Base-by-base conservation (phyloP, 306 rosid genomes). In the Medicago ruthenica region DNA sequence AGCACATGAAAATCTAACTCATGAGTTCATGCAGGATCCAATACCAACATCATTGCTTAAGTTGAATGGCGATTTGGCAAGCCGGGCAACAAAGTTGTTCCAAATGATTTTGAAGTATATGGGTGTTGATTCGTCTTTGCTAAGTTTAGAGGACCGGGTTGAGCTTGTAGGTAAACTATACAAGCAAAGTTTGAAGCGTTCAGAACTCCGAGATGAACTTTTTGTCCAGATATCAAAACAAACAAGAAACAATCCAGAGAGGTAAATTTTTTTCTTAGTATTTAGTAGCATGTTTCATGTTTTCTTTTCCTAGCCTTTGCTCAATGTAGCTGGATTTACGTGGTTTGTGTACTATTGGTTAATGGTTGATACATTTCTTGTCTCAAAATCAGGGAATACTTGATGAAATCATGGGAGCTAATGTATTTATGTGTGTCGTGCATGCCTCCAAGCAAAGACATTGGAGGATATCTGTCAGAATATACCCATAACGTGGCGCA, bases 371-470 rank as follows among this genome's bases (percentile, higher is more conserved):
- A 10, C 81, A 14, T 50, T 65, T 76, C 34, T 82, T 69, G 70
- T 48, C 22, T 79, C 8, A 42, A 31, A 76, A 76, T 31, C 85
- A 93, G 97, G 91, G 88, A 89, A 81, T 89, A 64, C 77, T 80
- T 88, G 85, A 78, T 84, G 61, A 93, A 89, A 85, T 91, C 97
- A 76, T 93, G 98, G 98, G 96, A 93, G 83, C 75, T 93, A 41
- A 87, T 89, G 93, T 85, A 85, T 76, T 73, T 89, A 50, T 89
- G 95, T 76, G 91, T 87, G 57, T 93, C 97, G 9, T 87, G 89
- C 54, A 93, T 93, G 95, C 95, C 98, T 77, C 98, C 98, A 27
- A 86, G 88, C 79, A 93, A 93, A 83, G 98, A 93, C 84, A 81
- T 93, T 53, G 90, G 92, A 40, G 96, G 86, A n/a, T 93, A 91